These are phyloP conservation scores for Talaromyces rugulosus DNA, from an alignment of 2,329 filamentous ascomycete genomes.

Conservation along the genomic window DNA sequence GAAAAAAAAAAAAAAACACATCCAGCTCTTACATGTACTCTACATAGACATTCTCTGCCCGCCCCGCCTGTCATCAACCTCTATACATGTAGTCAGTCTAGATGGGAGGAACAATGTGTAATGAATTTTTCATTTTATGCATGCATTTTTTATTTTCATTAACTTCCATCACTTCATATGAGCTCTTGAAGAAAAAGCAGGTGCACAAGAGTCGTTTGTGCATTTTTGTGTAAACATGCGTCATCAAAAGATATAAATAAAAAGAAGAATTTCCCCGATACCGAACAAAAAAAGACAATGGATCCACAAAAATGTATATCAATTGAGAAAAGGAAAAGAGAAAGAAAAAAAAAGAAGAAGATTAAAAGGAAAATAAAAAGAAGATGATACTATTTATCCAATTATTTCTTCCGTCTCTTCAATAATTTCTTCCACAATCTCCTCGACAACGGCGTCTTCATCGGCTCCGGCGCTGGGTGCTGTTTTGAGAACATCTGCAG, in stretches of 20 bases:
- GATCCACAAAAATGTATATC: not conserved
- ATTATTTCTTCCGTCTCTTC: constrained; percentile 78
- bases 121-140: not conserved
- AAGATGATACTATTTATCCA: constrained; percentile 28
- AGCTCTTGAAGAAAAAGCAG: not conserved
- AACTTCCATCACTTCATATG: not conserved
- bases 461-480: constrained; percentile 57
- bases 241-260: constrained; percentile 4
- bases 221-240: constrained; percentile 1
- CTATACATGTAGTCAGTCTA: not conserved
- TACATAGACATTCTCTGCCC: too few species aligned
- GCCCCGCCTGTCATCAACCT: too few species aligned
- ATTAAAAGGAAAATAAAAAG: constrained; percentile 10
- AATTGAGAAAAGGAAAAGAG: constrained; percentile 11
- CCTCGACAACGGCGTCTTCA: constrained; percentile 76
- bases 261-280: constrained; percentile 9
- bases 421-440: constrained; percentile 79
- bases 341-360: not conserved
- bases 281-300: constrained; percentile 8
- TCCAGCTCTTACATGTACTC: too few species aligned
- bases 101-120: not conserved
- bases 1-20: too few species aligned
- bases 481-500: constrained; percentile 48
- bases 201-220: not conserved
- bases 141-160: not conserved